A percentile compares a stretch with the other conserved stretches of the same genome.
Conservation (phyloP, 2,329 filamentous ascomycete species). For the Claviceps capensis region DNA sequence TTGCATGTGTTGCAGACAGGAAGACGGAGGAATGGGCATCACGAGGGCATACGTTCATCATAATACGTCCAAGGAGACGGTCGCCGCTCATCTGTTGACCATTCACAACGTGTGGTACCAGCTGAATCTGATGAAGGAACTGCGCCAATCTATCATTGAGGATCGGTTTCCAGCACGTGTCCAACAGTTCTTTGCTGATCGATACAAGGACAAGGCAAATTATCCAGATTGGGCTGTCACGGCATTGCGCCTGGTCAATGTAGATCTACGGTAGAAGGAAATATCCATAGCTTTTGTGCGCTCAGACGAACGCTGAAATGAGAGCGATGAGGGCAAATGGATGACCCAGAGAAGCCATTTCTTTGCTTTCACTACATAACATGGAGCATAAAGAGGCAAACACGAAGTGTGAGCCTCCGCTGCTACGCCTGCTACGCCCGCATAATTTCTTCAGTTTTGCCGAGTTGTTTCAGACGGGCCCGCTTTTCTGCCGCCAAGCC, state of each 20-base stretch:
- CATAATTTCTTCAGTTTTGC: too few species aligned
- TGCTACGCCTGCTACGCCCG: too few species aligned
- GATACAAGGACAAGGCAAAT: slow-evolving; percentile 49
- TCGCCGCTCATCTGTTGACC: slow-evolving; percentile 69
- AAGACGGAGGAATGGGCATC: slow-evolving; percentile 61
- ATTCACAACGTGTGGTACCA: slow-evolving; percentile 96
- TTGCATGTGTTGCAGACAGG: slow-evolving; percentile 61
- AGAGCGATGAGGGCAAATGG: not conserved
- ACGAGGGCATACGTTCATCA: slow-evolving; percentile 87
- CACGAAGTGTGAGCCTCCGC: too few species aligned
- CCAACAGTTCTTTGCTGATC: slow-evolving; percentile 58
- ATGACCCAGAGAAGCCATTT: too few species aligned
- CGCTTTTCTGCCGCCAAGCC: too few species aligned
- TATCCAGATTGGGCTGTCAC: slow-evolving; percentile 78
- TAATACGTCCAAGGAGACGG: slow-evolving; percentile 86
- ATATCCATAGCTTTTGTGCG: not conserved
- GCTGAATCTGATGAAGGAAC: slow-evolving; percentile 65
- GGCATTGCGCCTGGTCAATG: slow-evolving; percentile 63
- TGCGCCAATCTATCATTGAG: slow-evolving; percentile 64
- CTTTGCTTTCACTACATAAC: too few species aligned
- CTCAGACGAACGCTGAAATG: not conserved
- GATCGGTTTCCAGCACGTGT: slow-evolving; percentile 72
- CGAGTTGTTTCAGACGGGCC: too few species aligned
- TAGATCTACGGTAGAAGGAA: slow-evolving; percentile 36
- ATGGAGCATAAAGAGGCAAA: too few species aligned